Conservation (phyloP, 352 stramenopile genomes). For the Phytophthora vignae region DNA sequence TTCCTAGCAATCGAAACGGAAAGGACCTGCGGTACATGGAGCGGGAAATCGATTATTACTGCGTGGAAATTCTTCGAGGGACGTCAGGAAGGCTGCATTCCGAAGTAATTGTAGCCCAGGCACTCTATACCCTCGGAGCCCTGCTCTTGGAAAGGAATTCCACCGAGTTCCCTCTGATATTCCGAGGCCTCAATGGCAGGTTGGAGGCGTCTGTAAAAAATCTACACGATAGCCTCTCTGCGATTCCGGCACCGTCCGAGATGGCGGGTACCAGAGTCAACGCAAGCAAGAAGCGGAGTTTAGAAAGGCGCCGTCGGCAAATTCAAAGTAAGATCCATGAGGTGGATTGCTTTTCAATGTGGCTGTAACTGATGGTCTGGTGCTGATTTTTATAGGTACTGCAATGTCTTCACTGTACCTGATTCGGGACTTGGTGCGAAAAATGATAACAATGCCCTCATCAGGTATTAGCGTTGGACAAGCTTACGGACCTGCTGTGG, state of each 20-base stretch:
- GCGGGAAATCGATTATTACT: conserved; percentile 79
- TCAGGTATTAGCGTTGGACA: conserved; percentile 10
- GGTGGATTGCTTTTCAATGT: neutral
- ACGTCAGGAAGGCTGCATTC: conserved; percentile 32
- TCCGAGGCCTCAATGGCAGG: conserved; percentile 53
- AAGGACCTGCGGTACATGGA: conserved; percentile 58
- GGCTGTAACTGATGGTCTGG: conserved; percentile 2
- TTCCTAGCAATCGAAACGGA: conserved; percentile 14
- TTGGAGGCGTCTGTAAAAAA: conserved; percentile 39
- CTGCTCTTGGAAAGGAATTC: conserved; percentile 54
- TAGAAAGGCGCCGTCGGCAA: conserved; percentile 23
- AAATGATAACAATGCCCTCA: conserved; percentile 35
- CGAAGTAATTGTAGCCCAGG: conserved; percentile 48
- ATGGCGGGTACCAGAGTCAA: conserved; percentile 4
- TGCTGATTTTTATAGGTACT: conserved; percentile 32
- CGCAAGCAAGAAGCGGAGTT: conserved; percentile 2
- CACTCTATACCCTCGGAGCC: conserved; percentile 54
- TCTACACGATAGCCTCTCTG: conserved; percentile 7
- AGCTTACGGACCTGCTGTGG: conserved; percentile 39
- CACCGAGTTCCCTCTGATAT: conserved; percentile 61
- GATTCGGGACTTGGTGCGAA: conserved; percentile 53
- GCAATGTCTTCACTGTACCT: conserved; percentile 49
- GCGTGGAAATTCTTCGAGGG: conserved; percentile 68
- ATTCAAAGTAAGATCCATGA: conserved; percentile 43
- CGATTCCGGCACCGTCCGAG: conserved; percentile 4